A percentile compares a stretch with the other conserved stretches of the same genome.
These are phyloP conservation scores for Mariannaea sp. DNA, from an alignment of 2,329 filamentous ascomycete genomes.

Conservation along the genomic window DNA sequence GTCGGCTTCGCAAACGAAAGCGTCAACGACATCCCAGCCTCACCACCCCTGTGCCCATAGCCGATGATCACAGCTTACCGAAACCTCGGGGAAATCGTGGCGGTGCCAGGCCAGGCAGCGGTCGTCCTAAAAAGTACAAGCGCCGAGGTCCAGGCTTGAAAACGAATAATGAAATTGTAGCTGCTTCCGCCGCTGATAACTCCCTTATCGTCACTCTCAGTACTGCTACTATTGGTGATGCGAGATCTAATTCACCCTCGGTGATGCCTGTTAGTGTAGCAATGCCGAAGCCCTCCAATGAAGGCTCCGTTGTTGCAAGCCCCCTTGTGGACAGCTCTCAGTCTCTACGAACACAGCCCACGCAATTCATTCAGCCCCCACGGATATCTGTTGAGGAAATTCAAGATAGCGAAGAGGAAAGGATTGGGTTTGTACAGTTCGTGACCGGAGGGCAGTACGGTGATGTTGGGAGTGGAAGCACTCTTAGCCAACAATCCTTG, in stretches of 20 bases:
- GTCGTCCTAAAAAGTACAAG: slow-evolving; percentile 47
- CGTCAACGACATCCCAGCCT: slow-evolving; percentile 22
- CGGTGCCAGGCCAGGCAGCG: slow-evolving; percentile 46
- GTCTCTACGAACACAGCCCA: neutral
- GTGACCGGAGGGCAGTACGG: slow-evolving; percentile 24
- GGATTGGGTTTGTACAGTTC: slow-evolving; percentile 23
- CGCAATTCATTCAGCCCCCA: neutral
- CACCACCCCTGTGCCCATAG: slow-evolving; percentile 12
- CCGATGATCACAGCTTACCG: slow-evolving; percentile 29
- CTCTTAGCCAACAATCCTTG: slow-evolving; percentile 36
- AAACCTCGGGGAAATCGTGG: slow-evolving; percentile 45
- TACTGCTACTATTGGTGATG: slow-evolving; percentile 1
- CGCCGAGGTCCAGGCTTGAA: slow-evolving; percentile 27
- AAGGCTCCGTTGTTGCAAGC: neutral
- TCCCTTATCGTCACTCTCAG: no score
- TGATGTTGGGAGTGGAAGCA: slow-evolving; percentile 41
- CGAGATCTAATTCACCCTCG: slow-evolving; percentile 6
- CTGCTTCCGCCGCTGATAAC: slow-evolving; percentile 6
- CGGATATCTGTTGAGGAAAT: slow-evolving; percentile 34
- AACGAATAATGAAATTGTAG: slow-evolving; percentile 1
- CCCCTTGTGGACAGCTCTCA: neutral
- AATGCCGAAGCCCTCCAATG: neutral
- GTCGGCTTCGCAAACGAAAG: slow-evolving; percentile 37
- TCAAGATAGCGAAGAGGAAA: slow-evolving; percentile 38
- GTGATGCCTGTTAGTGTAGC: slow-evolving; percentile 23